These are phyloP conservation scores for Ophiocordyceps sinensis DNA, from an alignment of 2,329 filamentous ascomycete genomes.

Conservation along the genomic window DNA sequence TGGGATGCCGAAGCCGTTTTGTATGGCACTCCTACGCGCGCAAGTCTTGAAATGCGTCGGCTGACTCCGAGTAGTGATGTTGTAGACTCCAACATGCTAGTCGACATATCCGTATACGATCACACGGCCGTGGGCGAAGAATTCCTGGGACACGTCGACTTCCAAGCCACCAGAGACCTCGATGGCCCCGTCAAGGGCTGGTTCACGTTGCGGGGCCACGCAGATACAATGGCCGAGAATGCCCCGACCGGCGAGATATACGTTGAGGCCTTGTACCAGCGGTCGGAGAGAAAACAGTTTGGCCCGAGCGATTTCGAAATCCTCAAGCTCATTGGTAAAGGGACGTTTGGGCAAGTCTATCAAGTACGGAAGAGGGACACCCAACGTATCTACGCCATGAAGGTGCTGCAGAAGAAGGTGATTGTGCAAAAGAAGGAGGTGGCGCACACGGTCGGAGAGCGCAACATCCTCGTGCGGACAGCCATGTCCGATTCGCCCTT, in stretches of 20 bases:
- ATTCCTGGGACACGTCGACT: slow-evolving; percentile 80
- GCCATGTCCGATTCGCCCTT: slow-evolving; percentile 93
- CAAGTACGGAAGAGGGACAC: slow-evolving; percentile 97
- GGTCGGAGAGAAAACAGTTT: slow-evolving; percentile 77
- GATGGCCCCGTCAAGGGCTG: slow-evolving; percentile 66
- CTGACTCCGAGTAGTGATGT: slow-evolving; percentile 53
- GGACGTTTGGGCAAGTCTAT: slow-evolving; percentile 96
- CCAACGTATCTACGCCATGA: slow-evolving; percentile 95
- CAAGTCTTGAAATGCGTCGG: neutral
- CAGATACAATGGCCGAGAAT: slow-evolving; percentile 56
- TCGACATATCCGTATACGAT: slow-evolving; percentile 92
- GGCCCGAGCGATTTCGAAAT: slow-evolving; percentile 95
- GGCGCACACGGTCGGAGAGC: slow-evolving; percentile 88
- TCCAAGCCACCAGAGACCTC: slow-evolving; percentile 53
- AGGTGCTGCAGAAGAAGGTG: slow-evolving; percentile 97
- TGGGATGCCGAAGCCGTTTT: slow-evolving; percentile 96
- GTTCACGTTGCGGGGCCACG: slow-evolving; percentile 67
- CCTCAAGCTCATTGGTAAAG: slow-evolving; percentile 90
- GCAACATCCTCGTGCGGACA: slow-evolving; percentile 92
- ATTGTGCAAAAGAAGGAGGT: slow-evolving; percentile 99
- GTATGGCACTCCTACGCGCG: slow-evolving; percentile 48
- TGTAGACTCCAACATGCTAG: slow-evolving; percentile 75
- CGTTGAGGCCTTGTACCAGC: slow-evolving; percentile 73
- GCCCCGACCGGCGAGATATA: slow-evolving; percentile 77
- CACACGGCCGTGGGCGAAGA: slow-evolving; percentile 65